These are phyloP conservation scores for Phytophthora nicotianae DNA, from an alignment of 352 stramenopile genomes.

Conservation along the genomic window DNA sequence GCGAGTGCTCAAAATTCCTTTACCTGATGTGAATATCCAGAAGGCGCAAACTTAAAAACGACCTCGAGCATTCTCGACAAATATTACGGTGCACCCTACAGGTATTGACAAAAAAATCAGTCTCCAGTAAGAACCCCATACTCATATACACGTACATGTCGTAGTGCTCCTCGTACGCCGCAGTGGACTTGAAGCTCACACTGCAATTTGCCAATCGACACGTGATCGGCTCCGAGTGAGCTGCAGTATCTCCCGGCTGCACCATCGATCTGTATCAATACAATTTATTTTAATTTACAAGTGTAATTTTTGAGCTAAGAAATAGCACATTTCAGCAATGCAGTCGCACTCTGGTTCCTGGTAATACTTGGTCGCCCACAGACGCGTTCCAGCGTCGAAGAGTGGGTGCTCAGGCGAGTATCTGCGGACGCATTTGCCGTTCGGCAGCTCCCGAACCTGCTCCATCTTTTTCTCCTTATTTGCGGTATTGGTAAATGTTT, in stretches of 20 bases:
- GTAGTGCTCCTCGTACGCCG: conserved; percentile 68
- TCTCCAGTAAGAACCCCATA: background rate
- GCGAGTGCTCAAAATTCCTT: background rate
- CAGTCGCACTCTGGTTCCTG: conserved; percentile 32
- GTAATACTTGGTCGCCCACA: conserved; percentile 55
- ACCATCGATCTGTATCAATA: conserved; percentile 28
- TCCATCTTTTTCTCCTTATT: conserved; percentile 32
- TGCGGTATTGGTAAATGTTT: too few species aligned
- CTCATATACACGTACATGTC: conserved; percentile 45
- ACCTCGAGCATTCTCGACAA: conserved; percentile 53
- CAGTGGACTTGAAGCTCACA: conserved; percentile 47
- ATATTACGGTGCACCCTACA: conserved; percentile 44
- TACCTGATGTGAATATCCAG: conserved; percentile 61
- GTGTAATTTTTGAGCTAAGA: background rate
- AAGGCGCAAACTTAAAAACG: conserved; percentile 55
- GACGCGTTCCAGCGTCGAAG: conserved; percentile 49
- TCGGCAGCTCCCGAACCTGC: conserved; percentile 30
- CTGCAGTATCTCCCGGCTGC: conserved; percentile 17
- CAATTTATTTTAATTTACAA: conserved; percentile 9
- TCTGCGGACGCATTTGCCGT: conserved; percentile 54
- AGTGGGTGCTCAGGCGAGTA: conserved; percentile 59
- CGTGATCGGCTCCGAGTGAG: conserved; percentile 27
- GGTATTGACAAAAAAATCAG: background rate
- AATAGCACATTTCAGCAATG: background rate
- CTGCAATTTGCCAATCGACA: conserved; percentile 57